A percentile compares a stretch with the other conserved stretches of the same genome.
These are phyloP conservation scores for Fusarium sp. DNA, from an alignment of 2,329 filamentous ascomycete genomes.

Conservation along the genomic window DNA sequence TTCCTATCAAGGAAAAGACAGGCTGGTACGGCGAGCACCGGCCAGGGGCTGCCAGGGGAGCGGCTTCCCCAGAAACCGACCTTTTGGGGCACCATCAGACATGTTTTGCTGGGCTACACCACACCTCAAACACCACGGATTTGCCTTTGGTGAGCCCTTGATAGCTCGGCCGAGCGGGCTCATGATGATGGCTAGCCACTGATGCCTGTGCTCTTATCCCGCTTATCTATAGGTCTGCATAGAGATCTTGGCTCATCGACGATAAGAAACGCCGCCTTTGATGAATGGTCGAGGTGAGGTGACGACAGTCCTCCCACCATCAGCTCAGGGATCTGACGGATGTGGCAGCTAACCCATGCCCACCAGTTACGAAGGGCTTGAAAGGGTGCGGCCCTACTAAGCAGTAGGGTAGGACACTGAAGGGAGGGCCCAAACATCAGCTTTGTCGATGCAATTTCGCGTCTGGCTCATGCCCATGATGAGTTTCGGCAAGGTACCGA, in stretches of 20 bases:
- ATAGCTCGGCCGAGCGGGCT: constrained; percentile 44
- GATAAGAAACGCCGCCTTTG: constrained; percentile 28
- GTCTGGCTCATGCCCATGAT: constrained; percentile 32
- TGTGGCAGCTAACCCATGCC: constrained; percentile 27
- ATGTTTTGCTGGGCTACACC: constrained; percentile 37
- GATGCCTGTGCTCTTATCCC: constrained; percentile 11
- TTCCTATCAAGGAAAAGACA: constrained; percentile 41
- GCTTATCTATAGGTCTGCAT: constrained; percentile 34
- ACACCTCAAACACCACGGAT: constrained; percentile 7
- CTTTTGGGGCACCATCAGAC: constrained; percentile 48
- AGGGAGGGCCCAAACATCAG: constrained; percentile 13
- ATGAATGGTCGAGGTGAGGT: constrained; percentile 23
- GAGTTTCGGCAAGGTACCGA: constrained; percentile 40
- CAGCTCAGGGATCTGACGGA: constrained; percentile 9
- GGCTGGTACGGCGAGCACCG: constrained; percentile 28
- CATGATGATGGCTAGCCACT: not conserved
- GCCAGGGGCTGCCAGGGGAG: constrained; percentile 44
- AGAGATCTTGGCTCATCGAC: constrained; percentile 24
- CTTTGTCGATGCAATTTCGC: constrained; percentile 40
- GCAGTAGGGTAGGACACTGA: constrained; percentile 1
- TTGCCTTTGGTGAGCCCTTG: constrained; percentile 36
- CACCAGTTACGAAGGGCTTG: constrained; percentile 23
- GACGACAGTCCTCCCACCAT: constrained; percentile 39
- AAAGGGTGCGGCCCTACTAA: constrained; percentile 13
- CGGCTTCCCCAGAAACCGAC: constrained; percentile 46